These are phyloP conservation scores for Aspergillus pseudotamarii DNA, from an alignment of 2,329 filamentous ascomycete species.

Conservation along the genomic window DNA sequence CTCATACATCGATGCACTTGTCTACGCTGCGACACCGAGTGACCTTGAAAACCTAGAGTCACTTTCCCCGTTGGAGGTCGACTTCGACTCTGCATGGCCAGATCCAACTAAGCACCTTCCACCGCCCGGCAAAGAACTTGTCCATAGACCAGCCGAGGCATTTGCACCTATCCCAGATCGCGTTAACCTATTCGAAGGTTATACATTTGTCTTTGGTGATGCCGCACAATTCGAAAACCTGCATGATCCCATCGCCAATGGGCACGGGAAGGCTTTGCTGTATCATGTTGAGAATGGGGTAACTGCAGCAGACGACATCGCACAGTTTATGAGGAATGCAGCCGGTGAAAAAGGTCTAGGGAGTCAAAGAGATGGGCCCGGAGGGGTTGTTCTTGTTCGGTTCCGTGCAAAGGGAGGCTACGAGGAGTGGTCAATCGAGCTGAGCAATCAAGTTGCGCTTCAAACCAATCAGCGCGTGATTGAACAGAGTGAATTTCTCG, in stretches of 20 bases:
- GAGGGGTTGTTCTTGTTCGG: slow-evolving; percentile 74
- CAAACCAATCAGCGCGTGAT: slow-evolving; percentile 79
- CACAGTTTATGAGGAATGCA: slow-evolving; percentile 73
- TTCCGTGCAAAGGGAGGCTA: slow-evolving; percentile 63
- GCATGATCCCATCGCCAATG: slow-evolving; percentile 72
- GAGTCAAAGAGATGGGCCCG: slow-evolving; percentile 65
- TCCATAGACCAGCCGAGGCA: slow-evolving; percentile 65
- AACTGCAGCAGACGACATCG: slow-evolving; percentile 74
- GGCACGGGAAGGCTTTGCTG: slow-evolving; percentile 78
- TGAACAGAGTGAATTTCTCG: slow-evolving; percentile 87
- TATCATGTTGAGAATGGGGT: slow-evolving; percentile 62
- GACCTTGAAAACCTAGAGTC: slow-evolving; percentile 55
- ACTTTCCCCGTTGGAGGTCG: slow-evolving; percentile 67
- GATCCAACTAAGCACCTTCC: slow-evolving; percentile 72
- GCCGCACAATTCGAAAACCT: slow-evolving; percentile 74
- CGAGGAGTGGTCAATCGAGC: slow-evolving; percentile 68
- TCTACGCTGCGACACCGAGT: slow-evolving; percentile 58
- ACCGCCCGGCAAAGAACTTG: slow-evolving; percentile 73
- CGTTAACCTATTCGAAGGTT: slow-evolving; percentile 76
- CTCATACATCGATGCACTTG: slow-evolving; percentile 72
- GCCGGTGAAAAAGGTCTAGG: slow-evolving; percentile 74
- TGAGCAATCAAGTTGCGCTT: slow-evolving; percentile 70
- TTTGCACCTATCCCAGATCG: slow-evolving; percentile 72
- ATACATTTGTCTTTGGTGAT: slow-evolving; percentile 87
- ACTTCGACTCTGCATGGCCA: slow-evolving; percentile 82